Evolutionary conservation across 108 stramenopile genomes (phyloP).

Genomic region (Stephanodiscus minutulus): DNA sequence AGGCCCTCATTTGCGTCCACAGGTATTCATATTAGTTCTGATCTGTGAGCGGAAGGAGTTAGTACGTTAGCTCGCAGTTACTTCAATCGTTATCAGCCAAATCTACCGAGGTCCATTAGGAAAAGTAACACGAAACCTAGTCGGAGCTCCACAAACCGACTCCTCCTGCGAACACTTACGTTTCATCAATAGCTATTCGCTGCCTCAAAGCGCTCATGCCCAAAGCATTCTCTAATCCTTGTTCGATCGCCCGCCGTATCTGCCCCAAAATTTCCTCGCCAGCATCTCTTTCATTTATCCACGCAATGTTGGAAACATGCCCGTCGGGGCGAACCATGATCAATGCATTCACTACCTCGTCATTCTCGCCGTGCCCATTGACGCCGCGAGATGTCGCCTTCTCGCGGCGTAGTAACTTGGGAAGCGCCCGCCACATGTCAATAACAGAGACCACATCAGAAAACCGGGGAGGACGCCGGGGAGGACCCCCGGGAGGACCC

Average conservation of each 20-base stretch:
- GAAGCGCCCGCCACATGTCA: constrained; percentile 15
- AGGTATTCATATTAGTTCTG: no score
- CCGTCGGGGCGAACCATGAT: constrained; percentile 69
- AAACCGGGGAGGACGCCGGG: neutral
- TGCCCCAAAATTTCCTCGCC: neutral
- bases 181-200: neutral
- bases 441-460: constrained; percentile 19
- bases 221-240: constrained; percentile 17
- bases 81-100: no score
- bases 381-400: neutral
- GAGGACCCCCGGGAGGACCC: neutral
- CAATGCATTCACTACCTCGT: constrained; percentile 17
- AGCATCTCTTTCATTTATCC: neutral
- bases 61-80: no score
- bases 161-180: no score
- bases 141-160: no score
- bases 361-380: neutral
- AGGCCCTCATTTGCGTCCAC: no score
- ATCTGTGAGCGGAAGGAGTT: no score
- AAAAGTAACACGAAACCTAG: no score
- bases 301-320: constrained; percentile 52
- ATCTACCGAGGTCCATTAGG: no score
- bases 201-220: neutral
- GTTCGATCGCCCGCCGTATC: neutral
- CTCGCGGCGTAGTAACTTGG: constrained; percentile 5